These are phyloP conservation scores for Aspergillus calidoustus DNA, from an alignment of 2,329 filamentous ascomycete species.

Conservation along the genomic window DNA sequence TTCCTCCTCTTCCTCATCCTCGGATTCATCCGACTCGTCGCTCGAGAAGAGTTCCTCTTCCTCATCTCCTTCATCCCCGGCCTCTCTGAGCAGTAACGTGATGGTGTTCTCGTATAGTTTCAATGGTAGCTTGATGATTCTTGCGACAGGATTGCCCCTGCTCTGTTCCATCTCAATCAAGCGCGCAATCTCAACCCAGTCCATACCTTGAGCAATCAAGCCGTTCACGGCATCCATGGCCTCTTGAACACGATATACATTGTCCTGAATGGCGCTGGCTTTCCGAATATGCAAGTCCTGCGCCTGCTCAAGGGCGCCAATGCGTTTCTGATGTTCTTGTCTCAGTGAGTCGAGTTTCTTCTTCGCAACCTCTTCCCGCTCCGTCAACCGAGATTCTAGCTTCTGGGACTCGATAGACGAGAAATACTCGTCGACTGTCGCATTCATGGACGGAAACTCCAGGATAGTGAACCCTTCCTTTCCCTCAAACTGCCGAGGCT, in stretches of 20 bases:
- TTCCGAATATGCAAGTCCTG: constrained; percentile 86
- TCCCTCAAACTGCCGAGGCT: constrained; percentile 76
- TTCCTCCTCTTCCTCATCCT: constrained; percentile 36
- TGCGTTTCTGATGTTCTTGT: constrained; percentile 79
- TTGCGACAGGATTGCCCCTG: constrained; percentile 80
- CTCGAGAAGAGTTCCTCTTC: constrained; percentile 68
- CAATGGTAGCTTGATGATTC: constrained; percentile 82
- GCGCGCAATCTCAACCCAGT: constrained; percentile 90
- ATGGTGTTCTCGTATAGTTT: constrained; percentile 90
- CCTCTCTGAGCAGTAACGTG: constrained; percentile 77
- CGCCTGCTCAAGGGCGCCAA: constrained; percentile 79
- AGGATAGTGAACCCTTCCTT: constrained; percentile 70
- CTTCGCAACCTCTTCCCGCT: constrained; percentile 80
- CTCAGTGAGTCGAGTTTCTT: constrained; percentile 84
- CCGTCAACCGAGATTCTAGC: constrained; percentile 78
- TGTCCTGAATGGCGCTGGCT: constrained; percentile 87
- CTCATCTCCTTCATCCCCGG: constrained; percentile 66
- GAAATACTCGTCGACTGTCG: constrained; percentile 94
- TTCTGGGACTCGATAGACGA: constrained; percentile 95
- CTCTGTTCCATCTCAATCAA: constrained; percentile 86
- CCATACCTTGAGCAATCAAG: constrained; percentile 91
- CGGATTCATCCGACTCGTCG: constrained; percentile 59
- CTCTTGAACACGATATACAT: constrained; percentile 88
- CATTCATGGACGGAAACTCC: constrained; percentile 84
- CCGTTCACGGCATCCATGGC: constrained; percentile 91